These are phyloP conservation scores for Cyberlindnera sargentensis DNA, from an alignment of 805 yeast species.

Conservation along the genomic window DNA sequence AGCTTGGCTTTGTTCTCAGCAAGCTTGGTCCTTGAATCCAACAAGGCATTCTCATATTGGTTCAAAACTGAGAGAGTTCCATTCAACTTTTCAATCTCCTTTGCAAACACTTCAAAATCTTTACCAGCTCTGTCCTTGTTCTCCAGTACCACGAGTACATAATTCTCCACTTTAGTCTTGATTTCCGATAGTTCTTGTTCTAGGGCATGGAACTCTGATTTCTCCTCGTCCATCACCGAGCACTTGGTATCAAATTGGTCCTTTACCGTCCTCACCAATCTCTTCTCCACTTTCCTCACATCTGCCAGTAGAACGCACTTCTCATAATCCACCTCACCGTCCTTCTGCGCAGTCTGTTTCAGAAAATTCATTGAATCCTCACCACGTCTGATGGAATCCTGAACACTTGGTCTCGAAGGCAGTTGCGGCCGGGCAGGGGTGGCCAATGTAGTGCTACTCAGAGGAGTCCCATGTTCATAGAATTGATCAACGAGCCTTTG, in stretches of 20 bases:
- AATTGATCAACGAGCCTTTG: slow-evolving; percentile 18
- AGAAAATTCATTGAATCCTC: slow-evolving; percentile 4
- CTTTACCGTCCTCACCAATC: slow-evolving; percentile 1
- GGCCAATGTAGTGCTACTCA: not conserved
- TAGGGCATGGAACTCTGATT: slow-evolving; percentile 3
- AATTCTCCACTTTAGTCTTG: slow-evolving; percentile 1
- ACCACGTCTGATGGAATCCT: slow-evolving; percentile 1
- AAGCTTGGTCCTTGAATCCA: slow-evolving; percentile 6
- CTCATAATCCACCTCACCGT: not conserved
- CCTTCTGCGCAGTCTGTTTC: not conserved
- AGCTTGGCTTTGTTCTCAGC: slow-evolving; percentile 9
- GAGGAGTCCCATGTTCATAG: slow-evolving; percentile 7
- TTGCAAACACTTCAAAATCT: slow-evolving; percentile 5
- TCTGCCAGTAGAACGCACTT: not conserved
- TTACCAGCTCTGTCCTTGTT: slow-evolving; percentile 1
- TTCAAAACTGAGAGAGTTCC: slow-evolving; percentile 7
- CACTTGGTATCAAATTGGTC: slow-evolving; percentile 7
- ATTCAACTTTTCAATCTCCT: slow-evolving; percentile 7
- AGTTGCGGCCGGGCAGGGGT: slow-evolving; percentile 2
- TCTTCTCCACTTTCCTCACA: slow-evolving; percentile 1
- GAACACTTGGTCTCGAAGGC: slow-evolving; percentile 5
- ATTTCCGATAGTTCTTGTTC: slow-evolving; percentile 3
- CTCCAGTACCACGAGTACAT: slow-evolving; percentile 1
- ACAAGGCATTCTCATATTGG: slow-evolving; percentile 7
- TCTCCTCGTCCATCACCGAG: slow-evolving; percentile 1